Evolutionary conservation across 1,284 basidiomycete species (phyloP).

Genomic region (Heterobasidion parviporum): DNA sequence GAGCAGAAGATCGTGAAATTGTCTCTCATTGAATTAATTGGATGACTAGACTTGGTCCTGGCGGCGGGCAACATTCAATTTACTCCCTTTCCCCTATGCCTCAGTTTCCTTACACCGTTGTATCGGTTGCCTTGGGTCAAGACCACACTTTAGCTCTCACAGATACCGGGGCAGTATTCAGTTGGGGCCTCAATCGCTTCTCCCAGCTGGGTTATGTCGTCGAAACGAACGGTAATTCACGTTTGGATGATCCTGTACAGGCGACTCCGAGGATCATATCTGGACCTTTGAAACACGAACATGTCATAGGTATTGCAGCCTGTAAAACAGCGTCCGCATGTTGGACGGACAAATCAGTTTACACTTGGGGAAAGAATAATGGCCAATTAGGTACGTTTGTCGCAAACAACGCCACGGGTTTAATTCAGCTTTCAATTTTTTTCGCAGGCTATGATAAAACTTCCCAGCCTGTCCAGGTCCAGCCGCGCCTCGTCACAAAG

Average conservation of each 20-base stretch:
- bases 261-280: slow-evolving; percentile 68
- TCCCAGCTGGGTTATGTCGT: slow-evolving; percentile 85
- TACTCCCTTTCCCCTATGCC: slow-evolving; percentile 58
- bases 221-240: slow-evolving; percentile 36
- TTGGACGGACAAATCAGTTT: slow-evolving; percentile 83
- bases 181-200: slow-evolving; percentile 89
- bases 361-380: slow-evolving; percentile 93
- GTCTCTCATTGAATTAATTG: background rate
- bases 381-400: slow-evolving; percentile 76
- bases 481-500: slow-evolving; percentile 80
- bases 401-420: background rate
- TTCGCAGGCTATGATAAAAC: slow-evolving; percentile 62
- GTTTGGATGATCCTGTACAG: slow-evolving; percentile 57
- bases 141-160: slow-evolving; percentile 92
- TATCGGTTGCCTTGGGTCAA: slow-evolving; percentile 78
- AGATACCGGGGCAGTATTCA: slow-evolving; percentile 72
- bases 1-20: slow-evolving; percentile 8
- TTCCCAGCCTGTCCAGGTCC: slow-evolving; percentile 71
- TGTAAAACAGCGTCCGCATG: slow-evolving; percentile 85
- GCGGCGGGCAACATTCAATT: slow-evolving; percentile 63
- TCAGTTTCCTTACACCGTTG: slow-evolving; percentile 41
- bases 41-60: slow-evolving; percentile 55
- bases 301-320: slow-evolving; percentile 79
- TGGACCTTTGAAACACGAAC: slow-evolving; percentile 75
- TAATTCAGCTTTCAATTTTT: background rate